These are phyloP conservation scores for Sordaria brevicollis DNA, from an alignment of 495 filamentous ascomycete species.

Conservation along the genomic window DNA sequence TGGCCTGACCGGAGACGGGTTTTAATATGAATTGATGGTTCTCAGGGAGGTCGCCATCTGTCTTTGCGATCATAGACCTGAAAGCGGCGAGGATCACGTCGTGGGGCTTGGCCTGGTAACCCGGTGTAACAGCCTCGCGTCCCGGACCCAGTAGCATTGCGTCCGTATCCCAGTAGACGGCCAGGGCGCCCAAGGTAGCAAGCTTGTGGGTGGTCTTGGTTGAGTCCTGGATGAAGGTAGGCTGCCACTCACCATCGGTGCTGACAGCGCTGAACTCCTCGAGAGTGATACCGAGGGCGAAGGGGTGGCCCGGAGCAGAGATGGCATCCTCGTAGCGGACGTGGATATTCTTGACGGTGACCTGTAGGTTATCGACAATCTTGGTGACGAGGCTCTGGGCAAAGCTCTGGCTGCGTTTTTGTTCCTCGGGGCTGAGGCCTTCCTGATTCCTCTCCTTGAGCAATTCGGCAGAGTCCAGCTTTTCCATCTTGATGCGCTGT, in stretches of 20 bases:
- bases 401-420: slow-evolving; percentile 93
- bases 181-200: slow-evolving; percentile 74
- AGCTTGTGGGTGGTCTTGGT: slow-evolving; percentile 80
- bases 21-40: slow-evolving; percentile 90
- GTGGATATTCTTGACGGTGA: slow-evolving; percentile 96
- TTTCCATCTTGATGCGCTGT: slow-evolving; percentile 91
- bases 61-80: slow-evolving; percentile 61
- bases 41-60: slow-evolving; percentile 37
- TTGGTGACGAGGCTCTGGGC: slow-evolving; percentile 88
- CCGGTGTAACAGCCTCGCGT: slow-evolving; percentile 54
- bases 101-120: slow-evolving; percentile 38
- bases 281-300: slow-evolving; percentile 81
- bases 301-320: slow-evolving; percentile 87
- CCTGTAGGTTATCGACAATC: slow-evolving; percentile 94
- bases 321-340: slow-evolving; percentile 97
- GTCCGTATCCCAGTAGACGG: slow-evolving; percentile 97
- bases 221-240: slow-evolving; percentile 85
- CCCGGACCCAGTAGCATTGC: slow-evolving; percentile 70
- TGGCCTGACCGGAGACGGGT: slow-evolving; percentile 85
- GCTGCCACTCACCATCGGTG: slow-evolving; percentile 86
- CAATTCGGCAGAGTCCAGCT: slow-evolving; percentile 88
- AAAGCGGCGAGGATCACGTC: slow-evolving; percentile 67
- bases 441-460: slow-evolving; percentile 85
- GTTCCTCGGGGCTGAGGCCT: slow-evolving; percentile 86
- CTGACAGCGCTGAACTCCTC: slow-evolving; percentile 94